Evolutionary conservation across 768 basidiomycete species (phyloP), one percentile per base, ranked within the genome.

Genomic region (Russula compacta): DNA sequence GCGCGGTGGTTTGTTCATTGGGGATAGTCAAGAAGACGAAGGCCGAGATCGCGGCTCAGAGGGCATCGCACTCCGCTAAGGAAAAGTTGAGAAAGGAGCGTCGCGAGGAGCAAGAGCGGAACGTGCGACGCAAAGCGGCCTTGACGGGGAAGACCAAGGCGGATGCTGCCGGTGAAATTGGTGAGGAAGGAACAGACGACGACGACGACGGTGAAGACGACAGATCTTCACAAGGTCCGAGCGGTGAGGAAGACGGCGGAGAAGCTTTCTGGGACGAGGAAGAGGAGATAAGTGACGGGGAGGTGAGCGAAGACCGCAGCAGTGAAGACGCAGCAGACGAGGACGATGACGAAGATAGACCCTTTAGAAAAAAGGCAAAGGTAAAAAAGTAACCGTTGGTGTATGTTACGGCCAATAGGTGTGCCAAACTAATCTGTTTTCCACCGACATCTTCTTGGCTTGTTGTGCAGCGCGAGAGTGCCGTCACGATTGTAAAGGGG

Each of bases 71-170:
- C 69, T 86, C 83, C 2, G 87, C 83, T 24, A 89, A 88, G 68
- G 86, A 84, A 64, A 86, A 80, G 70, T 71, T 92, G 47, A 81
- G 84, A 65, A 86, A 87, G 67, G 79, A 91, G 66, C 79, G 94
- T 64, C 78, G 88, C 66, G 87, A 89, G 61, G 92, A 97, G 70
- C 97, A 98, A 70, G 94, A 92, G 70, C 80, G 81, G 56, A 99
- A 98, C 72, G 90, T 98, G 6, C 79, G 82, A 51, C 81, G 86
- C 51, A 99, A 98, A 76, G 87, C 87, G 72, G 80, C 77, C 63
- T 61, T 49, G 64, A 70, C 67, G 59, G 68, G 68, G 65, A 67
- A 71, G 65, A 73, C 66, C 15, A 72, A 71, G 19, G 73, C 69
- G 9, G 69, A 67, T 21, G 15, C 29, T 15, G 21, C 21, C 7